Evolutionary conservation across 768 basidiomycete species (phyloP).

Genomic region (Candolleomyces aberdarensis): DNA sequence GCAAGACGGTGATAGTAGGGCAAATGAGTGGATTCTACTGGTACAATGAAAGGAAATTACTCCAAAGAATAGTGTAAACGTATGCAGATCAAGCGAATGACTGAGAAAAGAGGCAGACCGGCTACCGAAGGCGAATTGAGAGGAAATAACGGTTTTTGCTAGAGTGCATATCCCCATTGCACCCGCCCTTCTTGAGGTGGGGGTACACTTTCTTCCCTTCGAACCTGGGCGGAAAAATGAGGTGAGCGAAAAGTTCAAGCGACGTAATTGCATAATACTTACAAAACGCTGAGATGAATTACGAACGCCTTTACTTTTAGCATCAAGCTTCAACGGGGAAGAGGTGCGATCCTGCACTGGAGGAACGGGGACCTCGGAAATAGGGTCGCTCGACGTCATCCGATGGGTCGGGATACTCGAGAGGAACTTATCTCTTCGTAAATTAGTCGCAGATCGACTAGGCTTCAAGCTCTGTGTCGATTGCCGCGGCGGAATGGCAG

Average conservation of each 20-base stretch:
- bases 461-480: constrained; percentile 16
- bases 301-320: not conserved
- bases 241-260: constrained; percentile 7
- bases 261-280: constrained; percentile 7
- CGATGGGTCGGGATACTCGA: constrained; percentile 20
- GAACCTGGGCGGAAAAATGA: constrained; percentile 1
- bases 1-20: too few species aligned
- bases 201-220: not conserved
- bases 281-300: constrained; percentile 7
- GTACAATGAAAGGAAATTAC: not conserved
- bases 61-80: not conserved
- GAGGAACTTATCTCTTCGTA: constrained; percentile 7
- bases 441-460: constrained; percentile 15
- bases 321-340: constrained; percentile 1
- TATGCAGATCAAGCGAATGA: not conserved
- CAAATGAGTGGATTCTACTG: too few species aligned
- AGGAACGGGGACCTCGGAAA: constrained; percentile 20
- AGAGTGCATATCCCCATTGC: constrained; percentile 46
- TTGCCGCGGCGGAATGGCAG: constrained; percentile 9
- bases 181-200: constrained; percentile 21
- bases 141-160: constrained; percentile 9
- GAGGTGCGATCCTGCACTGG: constrained; percentile 11
- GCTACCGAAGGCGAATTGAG: constrained; percentile 1
- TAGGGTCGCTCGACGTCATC: constrained; percentile 26
- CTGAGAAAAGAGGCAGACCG: not conserved